These are phyloP conservation scores for Stephania cephalantha DNA, from an alignment of 164 flowering plant species.

Conservation along the genomic window DNA sequence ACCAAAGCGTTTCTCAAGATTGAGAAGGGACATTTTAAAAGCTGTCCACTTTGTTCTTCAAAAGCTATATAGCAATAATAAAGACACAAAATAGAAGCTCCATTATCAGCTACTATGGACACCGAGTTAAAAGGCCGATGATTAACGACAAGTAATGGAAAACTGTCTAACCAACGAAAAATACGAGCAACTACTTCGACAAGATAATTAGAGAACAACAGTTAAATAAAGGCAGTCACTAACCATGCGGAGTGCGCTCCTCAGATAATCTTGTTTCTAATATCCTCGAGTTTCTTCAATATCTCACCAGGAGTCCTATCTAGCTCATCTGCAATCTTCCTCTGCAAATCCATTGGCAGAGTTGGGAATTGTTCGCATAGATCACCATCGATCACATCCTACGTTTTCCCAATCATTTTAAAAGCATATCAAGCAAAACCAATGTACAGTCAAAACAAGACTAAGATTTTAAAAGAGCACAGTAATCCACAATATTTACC, in stretches of 20 bases:
- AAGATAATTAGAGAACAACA: background rate
- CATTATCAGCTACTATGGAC: background rate
- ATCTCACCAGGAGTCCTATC: constrained; percentile 98
- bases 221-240: background rate
- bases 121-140: background rate
- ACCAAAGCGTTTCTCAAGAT: no score
- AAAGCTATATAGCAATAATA: background rate
- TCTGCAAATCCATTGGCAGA: constrained; percentile 78
- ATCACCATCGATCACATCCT: constrained; percentile 99
- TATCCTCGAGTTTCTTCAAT: constrained; percentile 91
- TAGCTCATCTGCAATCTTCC: constrained; percentile 96
- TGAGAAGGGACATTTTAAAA: no score
- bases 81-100: background rate
- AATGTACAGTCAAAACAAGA: background rate
- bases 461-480: background rate
- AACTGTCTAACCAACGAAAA: background rate
- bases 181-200: background rate
- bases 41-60: no score
- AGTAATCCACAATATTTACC: constrained; percentile 34
- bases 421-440: background rate
- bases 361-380: constrained; percentile 97
- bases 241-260: constrained; percentile 11
- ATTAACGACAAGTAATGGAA: background rate
- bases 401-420: constrained; percentile 18
- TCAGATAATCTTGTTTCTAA: constrained; percentile 81